These are phyloP conservation scores for Pseudonitzschia delicatissima DNA, from an alignment of 108 stramenopile species.

Conservation along the genomic window DNA sequence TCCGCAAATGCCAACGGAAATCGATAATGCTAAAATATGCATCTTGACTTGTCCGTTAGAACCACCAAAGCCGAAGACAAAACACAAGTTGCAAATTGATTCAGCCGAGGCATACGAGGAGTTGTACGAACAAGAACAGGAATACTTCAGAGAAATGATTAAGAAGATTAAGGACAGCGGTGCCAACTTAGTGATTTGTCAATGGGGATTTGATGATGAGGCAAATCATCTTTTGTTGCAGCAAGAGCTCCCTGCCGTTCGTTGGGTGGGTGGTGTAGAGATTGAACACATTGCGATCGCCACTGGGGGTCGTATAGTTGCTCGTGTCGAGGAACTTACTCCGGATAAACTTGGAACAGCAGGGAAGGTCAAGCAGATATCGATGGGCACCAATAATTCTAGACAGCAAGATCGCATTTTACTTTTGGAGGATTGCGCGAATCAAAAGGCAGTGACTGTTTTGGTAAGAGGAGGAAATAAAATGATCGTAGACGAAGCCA, in stretches of 20 bases:
- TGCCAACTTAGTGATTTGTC: conserved; percentile 96
- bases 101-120: conserved; percentile 94
- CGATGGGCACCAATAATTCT: conserved; percentile 93
- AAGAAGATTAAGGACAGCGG: conserved; percentile 96
- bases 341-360: conserved; percentile 95
- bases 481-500: conserved; percentile 99
- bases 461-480: conserved; percentile 97
- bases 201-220: conserved; percentile 99
- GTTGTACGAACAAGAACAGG: conserved; percentile 92
- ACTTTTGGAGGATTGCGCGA: conserved; percentile 95
- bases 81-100: conserved; percentile 98
- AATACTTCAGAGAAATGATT: conserved; percentile 98
- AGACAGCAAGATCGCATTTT: conserved; percentile 84
- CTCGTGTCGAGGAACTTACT: conserved; percentile 92
- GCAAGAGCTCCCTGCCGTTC: conserved; percentile 89
- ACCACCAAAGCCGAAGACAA: conserved; percentile 99
- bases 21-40: conserved; percentile 93
- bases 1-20: conserved; percentile 94
- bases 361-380: conserved; percentile 90
- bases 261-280: conserved; percentile 99
- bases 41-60: conserved; percentile 99
- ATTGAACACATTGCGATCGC: conserved; percentile 99
- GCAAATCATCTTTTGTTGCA: conserved; percentile 97
- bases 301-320: conserved; percentile 98
- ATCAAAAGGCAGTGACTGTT: conserved; percentile 96